Evolutionary conservation across 163 green algal genomes (phyloP).

Genomic region (Chlamydomonas reinhardtii): DNA sequence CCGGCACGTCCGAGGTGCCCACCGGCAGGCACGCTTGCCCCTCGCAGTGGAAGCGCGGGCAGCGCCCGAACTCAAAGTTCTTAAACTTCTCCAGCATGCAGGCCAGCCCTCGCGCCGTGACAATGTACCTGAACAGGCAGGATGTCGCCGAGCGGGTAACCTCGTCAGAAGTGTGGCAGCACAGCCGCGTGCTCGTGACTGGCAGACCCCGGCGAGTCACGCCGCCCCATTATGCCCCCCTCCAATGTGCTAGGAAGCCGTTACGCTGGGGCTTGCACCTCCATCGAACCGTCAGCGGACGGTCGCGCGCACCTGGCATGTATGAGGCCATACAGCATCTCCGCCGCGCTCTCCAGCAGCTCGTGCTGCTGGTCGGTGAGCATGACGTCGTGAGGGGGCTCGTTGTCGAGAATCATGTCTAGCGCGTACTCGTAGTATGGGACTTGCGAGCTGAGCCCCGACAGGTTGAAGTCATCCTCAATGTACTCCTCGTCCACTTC

Average conservation of each 20-base stretch:
- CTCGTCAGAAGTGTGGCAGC: too few species aligned
- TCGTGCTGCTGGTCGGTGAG: slow-evolving; percentile 98
- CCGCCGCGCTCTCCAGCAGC: slow-evolving; percentile 95
- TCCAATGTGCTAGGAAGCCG: too few species aligned
- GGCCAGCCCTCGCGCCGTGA: slow-evolving; percentile 90
- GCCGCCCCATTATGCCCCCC: too few species aligned
- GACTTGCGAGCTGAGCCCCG: slow-evolving; percentile 92
- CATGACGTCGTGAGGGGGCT: slow-evolving; percentile 89
- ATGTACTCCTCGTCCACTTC: slow-evolving; percentile 99
- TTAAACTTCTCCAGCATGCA: slow-evolving; percentile 99
- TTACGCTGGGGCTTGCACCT: too few species aligned
- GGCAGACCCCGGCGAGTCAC: too few species aligned
- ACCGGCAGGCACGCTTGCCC: slow-evolving; percentile 96
- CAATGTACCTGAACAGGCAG: slow-evolving; percentile 93
- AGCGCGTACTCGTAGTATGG: slow-evolving; percentile 99
- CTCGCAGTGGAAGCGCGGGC: slow-evolving; percentile 92
- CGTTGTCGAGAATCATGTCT: slow-evolving; percentile 97
- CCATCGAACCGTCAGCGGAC: too few species aligned
- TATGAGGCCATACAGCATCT: slow-evolving; percentile 99
- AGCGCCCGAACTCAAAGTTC: slow-evolving; percentile 95
- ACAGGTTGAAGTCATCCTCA: slow-evolving; percentile 99
- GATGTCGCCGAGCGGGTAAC: too few species aligned
- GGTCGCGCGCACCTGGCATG: slow-evolving; percentile 78
- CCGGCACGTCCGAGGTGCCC: slow-evolving; percentile 93
- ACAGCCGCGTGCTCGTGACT: too few species aligned